phyloP scores from a whole-genome alignment of 257 asterid genomes.

The Linaria vulgaris region DNA sequence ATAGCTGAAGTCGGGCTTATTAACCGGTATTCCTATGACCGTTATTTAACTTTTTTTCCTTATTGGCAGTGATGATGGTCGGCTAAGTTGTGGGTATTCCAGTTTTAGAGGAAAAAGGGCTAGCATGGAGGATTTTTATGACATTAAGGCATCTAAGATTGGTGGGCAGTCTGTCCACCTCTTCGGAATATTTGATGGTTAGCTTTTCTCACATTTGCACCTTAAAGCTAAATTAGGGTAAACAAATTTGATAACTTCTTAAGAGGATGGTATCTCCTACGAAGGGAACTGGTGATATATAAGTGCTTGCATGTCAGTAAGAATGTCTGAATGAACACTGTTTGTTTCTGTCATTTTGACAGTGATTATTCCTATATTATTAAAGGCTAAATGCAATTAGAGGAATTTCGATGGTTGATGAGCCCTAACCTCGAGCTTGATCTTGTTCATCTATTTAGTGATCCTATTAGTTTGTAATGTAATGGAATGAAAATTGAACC shows the following conservation, averaged over 20 bases:
- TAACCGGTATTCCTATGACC: too few relatives aligned
- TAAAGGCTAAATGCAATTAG: not conserved
- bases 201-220: conserved; percentile 28
- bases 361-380: not conserved
- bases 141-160: conserved; percentile 68
- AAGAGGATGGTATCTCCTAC: not conserved
- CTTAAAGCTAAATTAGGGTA: conserved; percentile 6
- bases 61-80: conserved; percentile 82
- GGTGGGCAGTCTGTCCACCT: conserved; percentile 75
- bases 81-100: conserved; percentile 84
- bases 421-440: not conserved
- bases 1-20: conserved; percentile 18
- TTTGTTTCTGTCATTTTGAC: not conserved
- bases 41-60: conserved; percentile 32
- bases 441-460: not conserved
- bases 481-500: not conserved
- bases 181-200: conserved; percentile 98
- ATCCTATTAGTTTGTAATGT: not conserved
- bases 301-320: not conserved
- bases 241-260: not conserved
- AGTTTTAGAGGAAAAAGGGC: conserved; percentile 96
- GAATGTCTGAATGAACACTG: not conserved
- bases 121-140: conserved; percentile 97
- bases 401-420: not conserved
- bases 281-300: not conserved